Evolutionary conservation across 2,329 filamentous ascomycete genomes (phyloP), one percentile per base, ranked within the genome.

Genomic region (Gnomoniopsis sp.): DNA sequence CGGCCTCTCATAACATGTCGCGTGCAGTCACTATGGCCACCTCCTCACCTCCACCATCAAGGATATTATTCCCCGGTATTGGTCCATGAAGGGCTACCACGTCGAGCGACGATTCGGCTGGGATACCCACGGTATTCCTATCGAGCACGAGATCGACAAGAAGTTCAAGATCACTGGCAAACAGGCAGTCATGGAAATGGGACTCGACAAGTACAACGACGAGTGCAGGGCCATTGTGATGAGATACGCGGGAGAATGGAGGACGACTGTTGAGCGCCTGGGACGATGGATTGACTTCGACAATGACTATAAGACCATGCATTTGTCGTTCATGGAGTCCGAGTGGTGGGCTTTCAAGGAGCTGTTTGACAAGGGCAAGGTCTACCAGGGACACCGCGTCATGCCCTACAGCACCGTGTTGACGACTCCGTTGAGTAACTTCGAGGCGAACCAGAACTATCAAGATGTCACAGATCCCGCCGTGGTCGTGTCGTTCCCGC

Each of bases 231-330:
- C 91, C 63, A 96, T 97, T 72, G 93, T 97, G 66, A 96, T 97
- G 91, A 85, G 90, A 68, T 97, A 89, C 71, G 86, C 91, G 12
- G 74, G 81, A 17, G 93, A 97, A 72, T 98, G 93, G 93, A 85
- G 91, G 68, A 78, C 86, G 63, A 96, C 91, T 26, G 89, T 97
- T 67, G 91, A 96, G 70, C 82, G 93, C 62, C 77, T 98, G 44
- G 93, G 93, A 58, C 88, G 93, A 59, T 98, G 93, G 93, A 95
- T 97, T 68, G 93, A 97, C 75, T 97, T 98, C 67, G 93, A 98
- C 74, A 95, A 96, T 67, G 91, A 97, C 72, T 97, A 96, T 80
- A 96, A 96, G 88, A 96, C 91, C 38, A 96, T 97, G 91, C 89
- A 98, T 72, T 82, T 88, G n/a, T 87, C 80, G 21, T 98, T 96